These are phyloP conservation scores for Podila epigama DNA, from an alignment of 192 early-diverging fungal genomes.

Conservation along the genomic window DNA sequence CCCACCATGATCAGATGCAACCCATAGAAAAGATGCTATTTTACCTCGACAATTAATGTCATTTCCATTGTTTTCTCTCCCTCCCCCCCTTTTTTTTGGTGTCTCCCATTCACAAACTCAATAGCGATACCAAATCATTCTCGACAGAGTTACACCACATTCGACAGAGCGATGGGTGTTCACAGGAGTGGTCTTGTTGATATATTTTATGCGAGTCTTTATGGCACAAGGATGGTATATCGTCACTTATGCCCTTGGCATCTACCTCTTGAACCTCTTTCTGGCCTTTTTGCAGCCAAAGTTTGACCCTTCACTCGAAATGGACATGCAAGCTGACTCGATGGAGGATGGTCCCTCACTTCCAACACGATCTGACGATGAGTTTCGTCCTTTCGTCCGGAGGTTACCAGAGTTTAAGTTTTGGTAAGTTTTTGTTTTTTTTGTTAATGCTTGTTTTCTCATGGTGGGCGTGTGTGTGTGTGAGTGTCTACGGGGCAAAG, in stretches of 20 bases:
- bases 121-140: constrained; percentile 78
- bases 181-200: constrained; percentile 63
- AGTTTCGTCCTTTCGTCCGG: constrained; percentile 97
- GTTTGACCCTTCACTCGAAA: constrained; percentile 88
- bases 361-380: constrained; percentile 89
- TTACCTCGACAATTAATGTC: background rate
- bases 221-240: constrained; percentile 94
- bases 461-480: background rate
- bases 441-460: background rate
- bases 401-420: constrained; percentile 99
- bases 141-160: constrained; percentile 87
- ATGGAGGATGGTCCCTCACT: constrained; percentile 70
- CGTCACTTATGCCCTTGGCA: constrained; percentile 91
- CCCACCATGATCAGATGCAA: too few species aligned
- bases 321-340: constrained; percentile 69
- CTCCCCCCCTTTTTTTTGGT: background rate
- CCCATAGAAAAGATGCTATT: too few species aligned
- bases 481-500: too few species aligned
- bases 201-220: constrained; percentile 84
- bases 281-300: constrained; percentile 97
- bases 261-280: constrained; percentile 95
- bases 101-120: background rate
- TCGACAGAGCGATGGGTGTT: constrained; percentile 76
- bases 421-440: constrained; percentile 71
- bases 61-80: background rate